Evolutionary conservation across 2,329 filamentous ascomycete species (phyloP).

Genomic region (Epichloe uncinata): DNA sequence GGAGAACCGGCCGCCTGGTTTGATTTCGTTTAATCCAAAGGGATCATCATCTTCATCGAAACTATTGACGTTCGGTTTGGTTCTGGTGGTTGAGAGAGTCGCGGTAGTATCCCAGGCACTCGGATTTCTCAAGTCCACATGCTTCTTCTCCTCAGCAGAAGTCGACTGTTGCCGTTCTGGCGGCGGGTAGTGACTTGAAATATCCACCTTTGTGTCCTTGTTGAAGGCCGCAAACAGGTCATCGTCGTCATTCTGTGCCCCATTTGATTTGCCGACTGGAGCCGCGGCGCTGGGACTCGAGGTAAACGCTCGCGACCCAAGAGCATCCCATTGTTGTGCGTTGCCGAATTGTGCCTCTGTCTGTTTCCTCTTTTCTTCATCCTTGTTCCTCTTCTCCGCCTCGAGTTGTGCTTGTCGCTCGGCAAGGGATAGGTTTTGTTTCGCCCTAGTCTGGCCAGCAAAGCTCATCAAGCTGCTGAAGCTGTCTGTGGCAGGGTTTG

Average conservation of each 20-base stretch:
- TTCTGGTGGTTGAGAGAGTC: slow-evolving; percentile 8
- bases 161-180: slow-evolving; percentile 29
- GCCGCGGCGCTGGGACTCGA: slow-evolving; percentile 17
- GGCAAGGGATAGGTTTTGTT: slow-evolving; percentile 61
- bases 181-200: slow-evolving; percentile 50
- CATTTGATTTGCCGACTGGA: slow-evolving; percentile 9
- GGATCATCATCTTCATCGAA: slow-evolving; percentile 72
- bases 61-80: slow-evolving; percentile 13
- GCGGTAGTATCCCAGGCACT: slow-evolving; percentile 33
- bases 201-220: slow-evolving; percentile 52
- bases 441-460: slow-evolving; percentile 33
- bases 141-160: slow-evolving; percentile 27
- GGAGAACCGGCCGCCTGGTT: slow-evolving; percentile 20
- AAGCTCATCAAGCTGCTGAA: slow-evolving; percentile 66
- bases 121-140: slow-evolving; percentile 38
- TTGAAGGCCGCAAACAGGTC: slow-evolving; percentile 57
- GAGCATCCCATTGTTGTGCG: slow-evolving; percentile 60
- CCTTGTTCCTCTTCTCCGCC: slow-evolving; percentile 55
- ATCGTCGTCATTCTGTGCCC: slow-evolving; percentile 30
- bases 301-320: slow-evolving; percentile 44
- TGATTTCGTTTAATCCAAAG: slow-evolving; percentile 63
- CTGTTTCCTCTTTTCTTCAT: slow-evolving; percentile 57
- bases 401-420: slow-evolving; percentile 61
- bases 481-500: slow-evolving; percentile 51
- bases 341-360: slow-evolving; percentile 68